Evolutionary conservation across 257 asterid genomes (phyloP).

Genomic region (Catharanthus roseus): DNA sequence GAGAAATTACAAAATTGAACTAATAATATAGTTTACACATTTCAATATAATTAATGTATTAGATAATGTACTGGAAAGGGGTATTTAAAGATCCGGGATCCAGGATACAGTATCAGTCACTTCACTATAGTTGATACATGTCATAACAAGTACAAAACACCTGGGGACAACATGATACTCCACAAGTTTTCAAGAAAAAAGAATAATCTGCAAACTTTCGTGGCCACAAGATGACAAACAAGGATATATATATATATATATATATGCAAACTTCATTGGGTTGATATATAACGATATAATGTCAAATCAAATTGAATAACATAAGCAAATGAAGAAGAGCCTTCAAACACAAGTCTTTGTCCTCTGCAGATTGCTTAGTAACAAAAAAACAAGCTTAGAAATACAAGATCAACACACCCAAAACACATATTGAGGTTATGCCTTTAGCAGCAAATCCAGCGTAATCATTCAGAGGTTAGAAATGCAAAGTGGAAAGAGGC

Average conservation of each 20-base stretch:
- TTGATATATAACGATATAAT: background rate
- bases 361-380: background rate
- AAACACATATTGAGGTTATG: background rate
- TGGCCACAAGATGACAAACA: too few relatives aligned
- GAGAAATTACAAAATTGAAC: too few relatives aligned
- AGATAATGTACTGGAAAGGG: too few relatives aligned
- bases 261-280: too few relatives aligned
- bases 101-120: conserved; percentile 7
- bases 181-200: too few relatives aligned
- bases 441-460: background rate
- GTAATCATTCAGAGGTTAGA: background rate
- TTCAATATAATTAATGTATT: too few relatives aligned
- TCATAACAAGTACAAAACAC: background rate
- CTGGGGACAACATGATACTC: conserved; percentile 9
- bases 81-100: too few relatives aligned
- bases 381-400: background rate
- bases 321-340: background rate
- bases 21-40: too few relatives aligned
- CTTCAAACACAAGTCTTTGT: background rate
- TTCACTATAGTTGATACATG: background rate
- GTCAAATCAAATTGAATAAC: background rate
- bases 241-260: too few relatives aligned
- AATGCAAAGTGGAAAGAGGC: background rate
- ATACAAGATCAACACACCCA: background rate
- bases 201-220: too few relatives aligned